Base-by-base conservation (phyloP, 2,329 filamentous ascomycete species). In the Fusarium albidum region DNA sequence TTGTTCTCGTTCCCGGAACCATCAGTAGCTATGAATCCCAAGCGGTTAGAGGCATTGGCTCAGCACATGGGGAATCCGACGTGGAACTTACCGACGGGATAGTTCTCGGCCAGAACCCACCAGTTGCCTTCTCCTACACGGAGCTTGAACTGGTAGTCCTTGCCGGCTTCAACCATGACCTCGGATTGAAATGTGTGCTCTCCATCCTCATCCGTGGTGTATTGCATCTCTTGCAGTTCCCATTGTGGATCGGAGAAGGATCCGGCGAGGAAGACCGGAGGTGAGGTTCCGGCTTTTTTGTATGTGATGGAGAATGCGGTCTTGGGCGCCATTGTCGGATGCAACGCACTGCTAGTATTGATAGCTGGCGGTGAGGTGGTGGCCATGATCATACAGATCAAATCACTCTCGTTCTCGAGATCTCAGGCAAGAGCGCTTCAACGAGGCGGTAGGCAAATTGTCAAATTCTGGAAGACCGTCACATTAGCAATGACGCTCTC, bases 101-200 rank as follows among this genome's bases (percentile, higher is more conserved):
- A 77, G 37, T 76, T 77, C 52, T 90, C 85, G 62, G 92, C 84
- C 38, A 90, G 71, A 18, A 86, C 77, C 88, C 88, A 91, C 84
- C 86, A 90, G 59, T 90, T 82, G 40, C 83, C 84, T 15, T 79
- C 70, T 9, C 88, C 88, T 29, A 89, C 75, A 26, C 87, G 82
- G 63, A 92, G 89, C 72, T 91, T 92, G 79, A 92, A 93, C 65
- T 90, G 85, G 60, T 91, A 84, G 51, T 84, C 80, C 39, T 82
- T 79, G 17, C 82, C 82, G 17, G 82, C 75, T 14, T 83, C 76
- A 8, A 82, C 77, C 29, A 79, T 69, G 37, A 91, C 77, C 1
- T 78, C 72, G 52, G 84, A 84, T 35, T 72, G 77, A 68, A 90
- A 92, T 11, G 80, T 68, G 52, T 84, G 74, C 47, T 86, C 76